These are phyloP conservation scores for Lodderomyces jiufengensis DNA, from an alignment of 1,139 yeast genomes.

Conservation along the genomic window DNA sequence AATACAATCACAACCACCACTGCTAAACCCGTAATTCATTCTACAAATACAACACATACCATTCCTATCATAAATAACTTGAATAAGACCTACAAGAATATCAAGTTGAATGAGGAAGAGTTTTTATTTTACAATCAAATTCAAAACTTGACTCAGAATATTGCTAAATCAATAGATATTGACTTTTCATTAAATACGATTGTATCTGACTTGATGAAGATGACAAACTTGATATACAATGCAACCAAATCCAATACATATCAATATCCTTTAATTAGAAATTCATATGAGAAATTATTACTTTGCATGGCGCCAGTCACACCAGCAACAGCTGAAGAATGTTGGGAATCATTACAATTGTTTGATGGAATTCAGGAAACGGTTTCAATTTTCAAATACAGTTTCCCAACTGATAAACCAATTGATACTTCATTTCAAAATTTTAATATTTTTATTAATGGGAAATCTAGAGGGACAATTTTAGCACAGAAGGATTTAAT, in stretches of 20 bases:
- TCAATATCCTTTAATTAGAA: slow-evolving; percentile 28
- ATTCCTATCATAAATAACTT: too few relatives aligned
- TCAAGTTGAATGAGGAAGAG: slow-evolving; percentile 40
- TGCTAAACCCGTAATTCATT: too few relatives aligned
- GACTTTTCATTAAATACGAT: slow-evolving; percentile 75
- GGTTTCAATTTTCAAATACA: slow-evolving; percentile 51
- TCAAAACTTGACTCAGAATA: slow-evolving; percentile 45
- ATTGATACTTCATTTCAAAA: slow-evolving; percentile 33
- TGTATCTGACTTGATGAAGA: slow-evolving; percentile 85
- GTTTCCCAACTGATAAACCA: slow-evolving; percentile 49
- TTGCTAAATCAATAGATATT: slow-evolving; percentile 57
- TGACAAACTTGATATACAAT: slow-evolving; percentile 53
- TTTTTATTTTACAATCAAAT: slow-evolving; percentile 54
- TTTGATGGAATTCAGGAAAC: slow-evolving; percentile 25
- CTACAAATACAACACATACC: too few relatives aligned
- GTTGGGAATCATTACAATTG: slow-evolving; percentile 54
- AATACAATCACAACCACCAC: slow-evolving; percentile 9
- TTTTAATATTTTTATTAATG: slow-evolving; percentile 64
- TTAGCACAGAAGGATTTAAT: slow-evolving; percentile 16
- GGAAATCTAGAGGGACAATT: slow-evolving; percentile 56
- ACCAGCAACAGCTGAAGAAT: slow-evolving; percentile 81
- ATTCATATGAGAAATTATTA: slow-evolving; percentile 51
- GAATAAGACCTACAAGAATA: slow-evolving; percentile 9
- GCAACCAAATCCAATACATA: slow-evolving; percentile 29
- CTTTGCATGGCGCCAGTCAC: slow-evolving; percentile 67